phyloP scores from a whole-genome alignment of 306 rosid genomes.

The Elaeagnus macrophylla region DNA sequence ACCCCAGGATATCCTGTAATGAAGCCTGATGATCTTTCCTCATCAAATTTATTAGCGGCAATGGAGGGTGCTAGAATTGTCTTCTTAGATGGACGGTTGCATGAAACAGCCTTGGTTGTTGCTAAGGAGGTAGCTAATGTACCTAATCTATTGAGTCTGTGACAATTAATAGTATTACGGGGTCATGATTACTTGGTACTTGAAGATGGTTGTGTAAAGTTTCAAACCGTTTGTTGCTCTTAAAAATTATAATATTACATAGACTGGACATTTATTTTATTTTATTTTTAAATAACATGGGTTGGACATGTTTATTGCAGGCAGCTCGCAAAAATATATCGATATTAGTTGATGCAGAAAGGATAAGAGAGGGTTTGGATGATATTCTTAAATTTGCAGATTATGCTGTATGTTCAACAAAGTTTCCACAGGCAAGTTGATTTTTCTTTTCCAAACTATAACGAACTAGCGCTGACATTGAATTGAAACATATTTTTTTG shows the following conservation, averaged over 20 bases:
- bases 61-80: constrained; percentile 67
- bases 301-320: constrained; percentile 39
- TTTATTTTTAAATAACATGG: constrained; percentile 2
- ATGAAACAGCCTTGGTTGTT: constrained; percentile 62
- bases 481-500: too few relatives aligned
- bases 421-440: constrained; percentile 69
- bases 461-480: too few relatives aligned
- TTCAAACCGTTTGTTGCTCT: too few relatives aligned
- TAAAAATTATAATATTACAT: too few relatives aligned
- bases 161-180: background rate
- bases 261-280: too few relatives aligned
- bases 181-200: too few relatives aligned
- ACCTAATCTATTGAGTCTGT: background rate
- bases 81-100: constrained; percentile 56
- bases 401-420: constrained; percentile 66
- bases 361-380: constrained; percentile 68
- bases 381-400: constrained; percentile 59
- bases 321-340: constrained; percentile 56
- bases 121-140: constrained; percentile 59
- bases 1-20: constrained; percentile 81
- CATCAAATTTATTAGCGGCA: constrained; percentile 46
- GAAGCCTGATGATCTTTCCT: constrained; percentile 59
- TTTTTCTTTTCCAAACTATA: too few relatives aligned
- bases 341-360: constrained; percentile 75
- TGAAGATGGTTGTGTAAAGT: too few relatives aligned